Conservation (phyloP, 2,329 filamentous ascomycete genomes). For the Drechslera avenae region DNA sequence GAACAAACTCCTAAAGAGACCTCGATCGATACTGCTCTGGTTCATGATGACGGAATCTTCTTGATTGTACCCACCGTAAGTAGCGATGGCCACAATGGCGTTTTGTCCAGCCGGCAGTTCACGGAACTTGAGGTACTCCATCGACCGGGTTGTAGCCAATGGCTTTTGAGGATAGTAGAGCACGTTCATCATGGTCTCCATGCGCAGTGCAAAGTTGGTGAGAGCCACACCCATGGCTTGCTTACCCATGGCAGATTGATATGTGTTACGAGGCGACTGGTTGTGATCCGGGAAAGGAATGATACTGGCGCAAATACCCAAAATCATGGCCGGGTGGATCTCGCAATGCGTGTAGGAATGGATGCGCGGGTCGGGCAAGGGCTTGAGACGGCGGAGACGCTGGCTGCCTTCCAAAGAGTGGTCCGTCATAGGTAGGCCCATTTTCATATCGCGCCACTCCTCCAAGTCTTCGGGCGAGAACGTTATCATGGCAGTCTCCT, state of each 20-base stretch:
- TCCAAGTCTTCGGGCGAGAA: slow-evolving; percentile 98
- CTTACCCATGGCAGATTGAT: slow-evolving; percentile 99
- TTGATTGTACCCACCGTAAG: slow-evolving; percentile 98
- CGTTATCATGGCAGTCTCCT: slow-evolving; percentile 98
- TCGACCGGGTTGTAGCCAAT: slow-evolving; percentile 90
- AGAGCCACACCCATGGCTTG: slow-evolving; percentile 99
- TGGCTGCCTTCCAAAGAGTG: slow-evolving; percentile 67
- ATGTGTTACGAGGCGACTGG: slow-evolving; percentile 97
- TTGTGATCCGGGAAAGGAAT: slow-evolving; percentile 99
- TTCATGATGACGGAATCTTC: slow-evolving; percentile 99
- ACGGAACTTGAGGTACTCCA: slow-evolving; percentile 98
- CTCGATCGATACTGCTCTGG: slow-evolving; percentile 97
- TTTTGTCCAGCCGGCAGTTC: slow-evolving; percentile 97
- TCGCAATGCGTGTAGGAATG: slow-evolving; percentile 98
- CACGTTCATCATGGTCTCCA: slow-evolving; percentile 99
- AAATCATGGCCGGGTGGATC: slow-evolving; percentile 98
- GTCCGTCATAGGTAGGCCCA: slow-evolving; percentile 46
- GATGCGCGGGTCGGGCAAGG: slow-evolving; percentile 81
- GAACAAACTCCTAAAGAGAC: slow-evolving; percentile 95
- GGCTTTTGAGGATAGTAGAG: slow-evolving; percentile 99
- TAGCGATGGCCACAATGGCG: slow-evolving; percentile 95
- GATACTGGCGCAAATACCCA: slow-evolving; percentile 97
- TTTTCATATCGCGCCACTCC: slow-evolving; percentile 53
- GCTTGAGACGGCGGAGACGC: slow-evolving; percentile 84
- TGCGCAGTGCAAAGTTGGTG: slow-evolving; percentile 93